Conservation (phyloP, 1,139 yeast species). For the Sugiyamaella castrensis region DNA sequence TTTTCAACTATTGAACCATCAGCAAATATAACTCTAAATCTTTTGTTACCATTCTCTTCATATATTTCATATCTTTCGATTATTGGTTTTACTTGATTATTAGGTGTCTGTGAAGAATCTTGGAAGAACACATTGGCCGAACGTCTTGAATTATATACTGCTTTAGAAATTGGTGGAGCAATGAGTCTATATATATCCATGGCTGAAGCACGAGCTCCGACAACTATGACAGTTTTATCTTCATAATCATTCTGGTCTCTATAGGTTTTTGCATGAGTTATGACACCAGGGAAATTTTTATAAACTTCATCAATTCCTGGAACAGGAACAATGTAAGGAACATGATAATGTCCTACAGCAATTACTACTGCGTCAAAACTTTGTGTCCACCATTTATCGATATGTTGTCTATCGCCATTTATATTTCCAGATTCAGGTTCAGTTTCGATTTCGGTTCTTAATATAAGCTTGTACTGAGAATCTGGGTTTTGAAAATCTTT, state of each 20-base stretch:
- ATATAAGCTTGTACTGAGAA: slow-evolving; percentile 6
- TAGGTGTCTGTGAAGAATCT: not conserved
- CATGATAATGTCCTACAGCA: slow-evolving; percentile 57
- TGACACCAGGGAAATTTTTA: slow-evolving; percentile 44
- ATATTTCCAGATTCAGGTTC: not conserved
- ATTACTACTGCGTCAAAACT: slow-evolving; percentile 53
- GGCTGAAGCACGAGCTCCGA: slow-evolving; percentile 41
- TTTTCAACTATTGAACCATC: slow-evolving; percentile 12
- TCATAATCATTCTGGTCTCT: slow-evolving; percentile 44
- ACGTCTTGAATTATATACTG: slow-evolving; percentile 14
- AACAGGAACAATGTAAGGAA: slow-evolving; percentile 54
- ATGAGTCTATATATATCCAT: slow-evolving; percentile 15
- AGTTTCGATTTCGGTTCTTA: slow-evolving; percentile 11
- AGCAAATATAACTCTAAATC: slow-evolving; percentile 8
- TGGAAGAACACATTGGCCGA: slow-evolving; percentile 2
- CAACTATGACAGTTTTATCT: slow-evolving; percentile 48
- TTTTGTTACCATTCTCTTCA: slow-evolving; percentile 6
- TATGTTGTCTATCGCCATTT: not conserved
- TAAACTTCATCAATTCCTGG: slow-evolving; percentile 54
- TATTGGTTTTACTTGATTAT: slow-evolving; percentile 7
- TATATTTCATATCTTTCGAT: slow-evolving; percentile 12
- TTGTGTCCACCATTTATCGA: slow-evolving; percentile 15
- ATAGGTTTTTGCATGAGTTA: slow-evolving; percentile 60
- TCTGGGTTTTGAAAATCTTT: slow-evolving; percentile 4
- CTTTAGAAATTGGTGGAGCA: slow-evolving; percentile 10